Percentiles rank a stretch among this genome's conserved stretches.
Evolutionary conservation across 805 yeast species (phyloP).

Genomic region (Teunomyces kruisii): DNA sequence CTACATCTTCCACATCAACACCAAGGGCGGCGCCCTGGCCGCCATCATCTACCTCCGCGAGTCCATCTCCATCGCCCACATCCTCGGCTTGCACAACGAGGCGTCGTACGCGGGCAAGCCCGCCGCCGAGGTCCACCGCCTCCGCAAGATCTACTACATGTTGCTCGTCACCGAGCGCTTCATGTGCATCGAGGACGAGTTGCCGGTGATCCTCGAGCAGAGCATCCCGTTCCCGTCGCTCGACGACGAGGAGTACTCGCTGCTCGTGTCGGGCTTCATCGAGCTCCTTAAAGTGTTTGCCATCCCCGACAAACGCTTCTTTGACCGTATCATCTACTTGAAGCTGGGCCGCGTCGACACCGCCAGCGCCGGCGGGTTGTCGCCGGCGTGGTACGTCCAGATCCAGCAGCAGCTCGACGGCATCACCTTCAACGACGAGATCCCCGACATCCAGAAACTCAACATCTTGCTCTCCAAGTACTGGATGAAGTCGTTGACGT

Average conservation of each 20-base stretch:
- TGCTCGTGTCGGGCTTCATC: slow-evolving; percentile 31
- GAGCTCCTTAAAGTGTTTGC: slow-evolving; percentile 38
- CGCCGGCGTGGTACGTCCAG: slow-evolving; percentile 15
- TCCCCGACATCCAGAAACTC: slow-evolving; percentile 33
- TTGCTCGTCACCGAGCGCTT: slow-evolving; percentile 39
- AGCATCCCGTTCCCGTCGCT: slow-evolving; percentile 35
- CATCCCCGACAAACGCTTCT: slow-evolving; percentile 37
- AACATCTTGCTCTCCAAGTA: slow-evolving; percentile 34
- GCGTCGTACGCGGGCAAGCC: slow-evolving; percentile 24
- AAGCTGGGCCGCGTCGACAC: background rate
- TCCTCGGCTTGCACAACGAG: slow-evolving; percentile 34
- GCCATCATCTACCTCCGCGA: slow-evolving; percentile 37
- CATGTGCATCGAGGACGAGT: slow-evolving; percentile 37
- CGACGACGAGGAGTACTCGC: slow-evolving; percentile 36
- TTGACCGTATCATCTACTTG: slow-evolving; percentile 10
- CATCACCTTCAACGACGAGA: slow-evolving; percentile 16
- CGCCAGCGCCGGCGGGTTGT: background rate
- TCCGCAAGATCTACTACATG: slow-evolving; percentile 36
- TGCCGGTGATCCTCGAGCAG: slow-evolving; percentile 38
- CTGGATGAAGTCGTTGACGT: slow-evolving; percentile 40
- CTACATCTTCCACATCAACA: slow-evolving; percentile 33
- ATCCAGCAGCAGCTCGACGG: slow-evolving; percentile 30
- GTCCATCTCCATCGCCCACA: slow-evolving; percentile 37
- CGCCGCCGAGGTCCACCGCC: slow-evolving; percentile 35
- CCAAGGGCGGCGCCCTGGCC: slow-evolving; percentile 24